Conservation (phyloP, 495 filamentous ascomycete genomes). For the Aspergillus bertholletiae region DNA sequence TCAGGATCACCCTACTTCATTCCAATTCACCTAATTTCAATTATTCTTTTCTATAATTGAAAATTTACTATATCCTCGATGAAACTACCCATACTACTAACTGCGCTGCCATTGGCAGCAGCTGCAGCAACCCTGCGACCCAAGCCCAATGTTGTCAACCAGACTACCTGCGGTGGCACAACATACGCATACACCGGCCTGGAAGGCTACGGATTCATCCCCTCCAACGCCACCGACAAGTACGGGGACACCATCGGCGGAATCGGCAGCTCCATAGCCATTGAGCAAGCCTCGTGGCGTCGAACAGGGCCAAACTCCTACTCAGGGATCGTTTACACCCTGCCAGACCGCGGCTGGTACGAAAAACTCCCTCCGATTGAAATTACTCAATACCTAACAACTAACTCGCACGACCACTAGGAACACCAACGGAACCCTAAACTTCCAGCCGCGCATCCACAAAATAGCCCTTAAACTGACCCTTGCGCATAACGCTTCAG, state of each 20-base stretch:
- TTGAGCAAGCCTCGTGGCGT: conserved; percentile 62
- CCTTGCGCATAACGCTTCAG: conserved; percentile 50
- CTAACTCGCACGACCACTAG: conserved; percentile 16
- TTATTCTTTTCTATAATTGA: too few species aligned
- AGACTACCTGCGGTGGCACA: conserved; percentile 60
- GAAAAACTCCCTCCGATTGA: not conserved
- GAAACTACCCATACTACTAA: conserved; percentile 19
- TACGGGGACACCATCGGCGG: conserved; percentile 72
- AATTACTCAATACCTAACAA: too few species aligned
- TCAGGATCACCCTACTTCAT: too few species aligned
- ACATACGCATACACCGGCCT: conserved; percentile 65
- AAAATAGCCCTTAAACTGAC: conserved; percentile 61
- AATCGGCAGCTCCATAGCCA: conserved; percentile 63
- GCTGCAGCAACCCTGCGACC: conserved; percentile 5
- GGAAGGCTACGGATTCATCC: conserved; percentile 66
- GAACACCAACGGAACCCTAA: conserved; percentile 73
- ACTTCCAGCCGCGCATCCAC: conserved; percentile 72
- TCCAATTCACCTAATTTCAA: too few species aligned
- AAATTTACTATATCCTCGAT: conserved; percentile 18
- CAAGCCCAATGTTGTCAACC: conserved; percentile 34
- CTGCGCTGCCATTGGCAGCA: conserved; percentile 15
- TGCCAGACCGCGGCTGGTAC: conserved; percentile 74
- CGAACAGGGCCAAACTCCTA: conserved; percentile 53
- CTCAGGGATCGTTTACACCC: conserved; percentile 57
- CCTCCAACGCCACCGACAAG: conserved; percentile 60